Base-by-base conservation (phyloP, 768 basidiomycete genomes). In the Megacollybia marginata region DNA sequence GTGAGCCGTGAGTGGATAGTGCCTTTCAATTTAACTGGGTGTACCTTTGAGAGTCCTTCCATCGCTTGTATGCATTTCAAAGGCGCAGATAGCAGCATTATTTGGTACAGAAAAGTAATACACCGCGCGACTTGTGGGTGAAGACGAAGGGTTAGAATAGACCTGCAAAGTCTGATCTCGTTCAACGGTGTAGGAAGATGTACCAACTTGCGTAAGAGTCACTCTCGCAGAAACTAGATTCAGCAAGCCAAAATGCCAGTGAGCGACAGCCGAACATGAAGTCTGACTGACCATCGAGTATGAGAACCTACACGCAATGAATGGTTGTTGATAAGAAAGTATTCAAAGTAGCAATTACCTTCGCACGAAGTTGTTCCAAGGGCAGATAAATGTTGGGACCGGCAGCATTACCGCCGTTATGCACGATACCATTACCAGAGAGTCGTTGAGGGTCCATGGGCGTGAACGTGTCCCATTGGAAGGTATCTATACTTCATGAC, bases 61-160 rank as follows among this genome's bases (percentile, higher is more conserved):
- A 51, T 79, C 71, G 12, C 68, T 66, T 10, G 69, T 65, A 35
- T 64, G 65, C 60, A 82, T 70, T 33, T 71, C 63, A 55, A 84
- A 84, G 0, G 70, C 72, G 51, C 78, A 82, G 8, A 82, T 69
- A 0, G 78, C 79, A 0, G 74, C 75, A 31, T 65, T 67, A 1
- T 72, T 75, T 0, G 82, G 83, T 5, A 83, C 69, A 9, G 82
- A 80, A 53, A 84, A 83, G 35, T 72, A 66, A 58, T 82, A 84
- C 32, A 75, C 70, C 23, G 75, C 77, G 43, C 72, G 65, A 36
- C 61, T 59, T 0, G 78, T 79, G 1, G 68, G 57, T 33, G 51
- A 53, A 9, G 62, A 57, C 3, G 64, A 63, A 0, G 65, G 54
- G 51, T 79, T 79, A 13, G 48, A 57, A 57, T 69, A 79, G 0